A percentile compares a stretch with the other conserved stretches of the same genome.
These are phyloP conservation scores for Aureobasidium sp. DNA, from an alignment of 2,329 filamentous ascomycete species.

Conservation along the genomic window DNA sequence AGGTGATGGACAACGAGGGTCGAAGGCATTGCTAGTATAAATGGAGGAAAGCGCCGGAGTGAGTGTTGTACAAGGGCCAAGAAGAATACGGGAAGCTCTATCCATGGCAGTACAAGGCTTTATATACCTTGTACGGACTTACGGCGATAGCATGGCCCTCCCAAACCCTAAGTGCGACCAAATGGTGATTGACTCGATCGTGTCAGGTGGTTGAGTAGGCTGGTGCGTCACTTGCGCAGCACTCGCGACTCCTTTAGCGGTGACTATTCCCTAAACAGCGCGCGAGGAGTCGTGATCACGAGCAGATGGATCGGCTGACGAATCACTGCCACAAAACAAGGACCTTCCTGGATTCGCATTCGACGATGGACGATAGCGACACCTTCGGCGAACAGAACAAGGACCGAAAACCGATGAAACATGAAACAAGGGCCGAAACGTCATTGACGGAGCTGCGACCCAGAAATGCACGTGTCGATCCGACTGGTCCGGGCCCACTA, in stretches of 20 bases:
- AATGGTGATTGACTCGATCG: conserved; percentile 13
- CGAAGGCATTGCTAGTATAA: neutral
- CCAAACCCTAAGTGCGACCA: neutral
- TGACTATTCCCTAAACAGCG: neutral
- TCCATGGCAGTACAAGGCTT: neutral
- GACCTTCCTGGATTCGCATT: neutral
- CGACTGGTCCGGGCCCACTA: neutral
- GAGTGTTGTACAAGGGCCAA: neutral
- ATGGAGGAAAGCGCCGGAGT: neutral
- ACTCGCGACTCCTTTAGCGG: neutral
- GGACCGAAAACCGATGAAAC: neutral
- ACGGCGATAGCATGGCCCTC: neutral
- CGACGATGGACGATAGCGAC: neutral
- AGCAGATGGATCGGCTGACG: neutral
- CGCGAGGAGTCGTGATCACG: neutral
- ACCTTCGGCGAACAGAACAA: neutral
- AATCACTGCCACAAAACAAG: neutral
- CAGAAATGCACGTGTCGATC: neutral
- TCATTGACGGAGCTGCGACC: neutral
- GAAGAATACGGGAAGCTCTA: neutral
- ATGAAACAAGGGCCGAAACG: neutral
- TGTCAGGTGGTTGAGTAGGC: conserved; percentile 10
- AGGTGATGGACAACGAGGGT: conserved; percentile 46
- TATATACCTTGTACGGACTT: conserved; percentile 13
- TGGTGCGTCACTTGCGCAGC: conserved; percentile 1